Percentiles rank a stretch among this genome's conserved stretches.
Evolutionary conservation across 768 basidiomycete genomes (phyloP).

Genomic region (Podaxis carcinomalis): DNA sequence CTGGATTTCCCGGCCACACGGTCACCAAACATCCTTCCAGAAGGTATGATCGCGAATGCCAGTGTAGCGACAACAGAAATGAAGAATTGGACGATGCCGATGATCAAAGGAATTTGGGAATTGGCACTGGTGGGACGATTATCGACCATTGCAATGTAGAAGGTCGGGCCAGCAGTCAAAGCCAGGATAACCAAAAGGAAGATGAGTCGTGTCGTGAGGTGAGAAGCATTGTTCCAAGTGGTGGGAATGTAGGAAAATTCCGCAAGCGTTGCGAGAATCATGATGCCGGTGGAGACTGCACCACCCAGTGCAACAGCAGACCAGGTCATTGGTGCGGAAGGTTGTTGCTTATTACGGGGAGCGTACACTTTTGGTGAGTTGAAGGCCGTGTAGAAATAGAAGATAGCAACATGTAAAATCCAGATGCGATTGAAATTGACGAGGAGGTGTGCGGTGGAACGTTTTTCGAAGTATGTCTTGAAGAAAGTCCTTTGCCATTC

Average conservation of each 20-base stretch:
- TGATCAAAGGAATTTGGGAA: slow-evolving; percentile 68
- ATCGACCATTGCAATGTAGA: slow-evolving; percentile 89
- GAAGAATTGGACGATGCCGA: slow-evolving; percentile 92
- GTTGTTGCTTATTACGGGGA: slow-evolving; percentile 55
- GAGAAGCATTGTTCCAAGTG: slow-evolving; percentile 98
- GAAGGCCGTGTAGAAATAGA: slow-evolving; percentile 98
- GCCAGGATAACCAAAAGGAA: slow-evolving; percentile 92
- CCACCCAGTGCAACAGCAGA: slow-evolving; percentile 95
- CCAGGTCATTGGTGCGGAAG: slow-evolving; percentile 90
- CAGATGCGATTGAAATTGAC: slow-evolving; percentile 99
- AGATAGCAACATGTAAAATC: slow-evolving; percentile 92
- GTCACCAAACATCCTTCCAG: slow-evolving; percentile 98
- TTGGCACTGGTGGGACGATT: slow-evolving; percentile 51
- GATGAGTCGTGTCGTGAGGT: slow-evolving; percentile 88
- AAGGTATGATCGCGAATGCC: slow-evolving; percentile 85
- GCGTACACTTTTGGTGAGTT: slow-evolving; percentile 93
- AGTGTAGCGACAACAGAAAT: slow-evolving; percentile 81
- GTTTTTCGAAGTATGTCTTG: slow-evolving; percentile 98
- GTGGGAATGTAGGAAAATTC: slow-evolving; percentile 98
- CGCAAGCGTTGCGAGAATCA: slow-evolving; percentile 89
- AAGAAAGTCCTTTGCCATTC: slow-evolving; percentile 97
- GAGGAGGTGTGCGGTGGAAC: slow-evolving; percentile 86
- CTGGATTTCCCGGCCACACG: slow-evolving; percentile 95
- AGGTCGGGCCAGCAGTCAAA: slow-evolving; percentile 87
- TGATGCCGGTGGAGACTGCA: slow-evolving; percentile 88